phyloP scores from a whole-genome alignment of 2,329 filamentous ascomycete species.

The Colletotrichum zoysiae region DNA sequence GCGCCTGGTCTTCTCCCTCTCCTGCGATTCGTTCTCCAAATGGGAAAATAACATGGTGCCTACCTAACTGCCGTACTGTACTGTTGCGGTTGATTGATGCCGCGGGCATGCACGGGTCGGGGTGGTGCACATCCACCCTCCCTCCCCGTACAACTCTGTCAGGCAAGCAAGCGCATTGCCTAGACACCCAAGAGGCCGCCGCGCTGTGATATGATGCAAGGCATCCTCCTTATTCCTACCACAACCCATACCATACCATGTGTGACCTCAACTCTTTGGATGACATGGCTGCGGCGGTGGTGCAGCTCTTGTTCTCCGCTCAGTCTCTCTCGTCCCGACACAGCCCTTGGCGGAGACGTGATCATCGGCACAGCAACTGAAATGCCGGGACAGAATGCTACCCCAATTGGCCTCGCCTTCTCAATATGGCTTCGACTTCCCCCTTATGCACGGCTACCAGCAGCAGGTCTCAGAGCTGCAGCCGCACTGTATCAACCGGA shows the following conservation, averaged over 20 bases:
- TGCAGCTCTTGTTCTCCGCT: not conserved
- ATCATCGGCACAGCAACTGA: not conserved
- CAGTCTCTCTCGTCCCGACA: not conserved
- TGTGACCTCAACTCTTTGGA: not conserved
- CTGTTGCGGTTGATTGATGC: not conserved
- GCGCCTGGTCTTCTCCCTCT: not conserved
- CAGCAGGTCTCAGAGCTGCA: constrained; percentile 32
- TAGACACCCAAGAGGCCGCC: not conserved
- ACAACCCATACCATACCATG: constrained; percentile 1
- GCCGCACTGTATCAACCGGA: constrained; percentile 24
- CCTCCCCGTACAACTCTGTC: not conserved
- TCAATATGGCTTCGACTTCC: constrained; percentile 4
- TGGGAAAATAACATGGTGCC: not conserved
- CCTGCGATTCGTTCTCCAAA: not conserved
- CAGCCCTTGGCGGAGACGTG: constrained; percentile 2
- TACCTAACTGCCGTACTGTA: not conserved
- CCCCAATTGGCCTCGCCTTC: constrained; percentile 11
- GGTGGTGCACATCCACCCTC: constrained; percentile 18
- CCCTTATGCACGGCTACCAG: constrained; percentile 33
- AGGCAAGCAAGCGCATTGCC: not conserved
- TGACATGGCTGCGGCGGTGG: not conserved
- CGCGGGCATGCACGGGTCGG: not conserved
- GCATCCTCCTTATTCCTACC: not conserved
- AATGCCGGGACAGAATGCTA: constrained; percentile 15
- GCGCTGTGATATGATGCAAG: constrained; percentile 11